Conservation (phyloP, 2,329 filamentous ascomycete species). For the Pseudocercospora vitis region DNA sequence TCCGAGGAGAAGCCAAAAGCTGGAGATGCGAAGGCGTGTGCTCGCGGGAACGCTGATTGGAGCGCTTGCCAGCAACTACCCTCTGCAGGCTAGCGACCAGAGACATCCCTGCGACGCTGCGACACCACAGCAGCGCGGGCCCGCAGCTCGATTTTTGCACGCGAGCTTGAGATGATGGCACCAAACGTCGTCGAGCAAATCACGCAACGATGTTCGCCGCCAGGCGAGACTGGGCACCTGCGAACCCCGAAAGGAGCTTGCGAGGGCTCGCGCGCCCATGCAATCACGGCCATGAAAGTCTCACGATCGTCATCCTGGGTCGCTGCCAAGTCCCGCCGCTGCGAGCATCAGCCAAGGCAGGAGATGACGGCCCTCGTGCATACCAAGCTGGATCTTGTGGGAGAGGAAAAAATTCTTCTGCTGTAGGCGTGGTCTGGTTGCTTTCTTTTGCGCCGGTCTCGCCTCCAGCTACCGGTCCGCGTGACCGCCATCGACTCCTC, state of each 20-base stretch:
- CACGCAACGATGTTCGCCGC: too few species aligned
- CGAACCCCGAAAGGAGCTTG: too few species aligned
- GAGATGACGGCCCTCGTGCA: conserved; percentile 11
- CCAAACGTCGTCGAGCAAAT: conserved; percentile 11
- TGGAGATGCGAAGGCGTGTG: background rate
- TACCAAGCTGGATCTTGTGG: conserved; percentile 3
- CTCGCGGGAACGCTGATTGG: background rate
- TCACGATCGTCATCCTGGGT: conserved; percentile 1
- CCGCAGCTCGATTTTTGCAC: background rate
- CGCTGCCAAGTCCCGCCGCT: background rate
- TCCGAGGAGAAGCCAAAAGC: conserved; percentile 4
- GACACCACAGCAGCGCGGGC: background rate
- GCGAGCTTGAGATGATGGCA: too few species aligned
- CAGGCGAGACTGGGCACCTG: background rate
- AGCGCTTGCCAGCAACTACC: background rate
- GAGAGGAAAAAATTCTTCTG: conserved; percentile 8
- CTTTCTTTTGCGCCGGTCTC: conserved; percentile 16
- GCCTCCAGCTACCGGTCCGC: conserved; percentile 13
- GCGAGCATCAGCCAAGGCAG: background rate
- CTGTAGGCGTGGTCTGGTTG: conserved; percentile 5
- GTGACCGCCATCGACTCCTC: conserved; percentile 24
- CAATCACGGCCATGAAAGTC: too few species aligned
- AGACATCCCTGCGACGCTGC: background rate
- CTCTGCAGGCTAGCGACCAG: background rate
- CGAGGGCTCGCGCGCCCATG: background rate